Evolutionary conservation across 352 stramenopile genomes (phyloP).

Genomic region (Phytophthora aleatoria): DNA sequence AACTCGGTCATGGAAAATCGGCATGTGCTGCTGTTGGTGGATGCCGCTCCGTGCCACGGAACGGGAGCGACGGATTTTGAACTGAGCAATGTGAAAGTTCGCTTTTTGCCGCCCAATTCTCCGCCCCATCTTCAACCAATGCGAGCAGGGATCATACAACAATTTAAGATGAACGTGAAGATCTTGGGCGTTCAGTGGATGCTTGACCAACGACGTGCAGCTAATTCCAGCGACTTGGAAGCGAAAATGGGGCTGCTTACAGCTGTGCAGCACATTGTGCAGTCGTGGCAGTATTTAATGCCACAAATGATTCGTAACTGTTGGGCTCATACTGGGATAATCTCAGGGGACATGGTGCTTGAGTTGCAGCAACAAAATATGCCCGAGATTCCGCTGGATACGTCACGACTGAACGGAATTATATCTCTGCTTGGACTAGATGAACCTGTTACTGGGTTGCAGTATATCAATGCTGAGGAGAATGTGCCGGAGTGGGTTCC

Average conservation of each 20-base stretch:
- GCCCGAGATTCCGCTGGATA: conserved; percentile 9
- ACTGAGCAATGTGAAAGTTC: conserved; percentile 20
- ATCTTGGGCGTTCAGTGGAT: conserved; percentile 25
- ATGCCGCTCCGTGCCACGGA: conserved; percentile 25
- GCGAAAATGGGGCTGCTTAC: conserved; percentile 23
- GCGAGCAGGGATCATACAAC: conserved; percentile 21
- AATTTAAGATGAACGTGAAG: conserved; percentile 26
- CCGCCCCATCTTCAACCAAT: conserved; percentile 18
- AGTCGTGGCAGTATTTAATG: conserved; percentile 17
- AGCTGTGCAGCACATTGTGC: conserved; percentile 22
- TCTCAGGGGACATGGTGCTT: conserved; percentile 16
- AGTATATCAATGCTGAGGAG: conserved; percentile 25
- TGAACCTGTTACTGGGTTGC: conserved; percentile 13
- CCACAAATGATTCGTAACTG: conserved; percentile 15
- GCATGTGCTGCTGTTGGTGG: conserved; percentile 23
- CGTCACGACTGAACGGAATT: conserved; percentile 13
- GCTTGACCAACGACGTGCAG: conserved; percentile 19
- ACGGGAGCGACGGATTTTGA: conserved; percentile 1
- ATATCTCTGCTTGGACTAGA: conserved; percentile 10
- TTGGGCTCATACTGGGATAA: conserved; percentile 21
- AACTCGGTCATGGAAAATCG: conserved; percentile 22
- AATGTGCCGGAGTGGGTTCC: conserved; percentile 24
- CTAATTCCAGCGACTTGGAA: conserved; percentile 2
- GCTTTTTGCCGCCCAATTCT: conserved; percentile 17
- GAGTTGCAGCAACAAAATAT: conserved; percentile 14